phyloP scores from a whole-genome alignment of 1,139 yeast species.

The Yamadazyma taylorii region DNA sequence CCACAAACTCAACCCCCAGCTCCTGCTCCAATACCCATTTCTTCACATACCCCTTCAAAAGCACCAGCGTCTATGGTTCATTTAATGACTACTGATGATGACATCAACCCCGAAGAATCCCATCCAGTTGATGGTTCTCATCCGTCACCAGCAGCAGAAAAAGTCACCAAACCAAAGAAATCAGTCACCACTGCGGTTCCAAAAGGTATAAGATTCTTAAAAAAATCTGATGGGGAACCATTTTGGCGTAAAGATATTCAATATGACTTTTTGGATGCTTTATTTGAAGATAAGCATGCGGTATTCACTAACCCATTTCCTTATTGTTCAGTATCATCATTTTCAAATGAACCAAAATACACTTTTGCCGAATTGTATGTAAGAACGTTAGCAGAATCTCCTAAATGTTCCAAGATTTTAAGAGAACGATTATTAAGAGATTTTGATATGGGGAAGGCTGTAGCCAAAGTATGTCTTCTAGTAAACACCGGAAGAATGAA shows the following conservation, averaged over 20 bases:
- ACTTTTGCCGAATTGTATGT: constrained; percentile 87
- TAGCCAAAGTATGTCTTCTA: constrained; percentile 78
- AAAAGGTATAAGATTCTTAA: constrained; percentile 52
- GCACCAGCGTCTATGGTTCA: constrained; percentile 14
- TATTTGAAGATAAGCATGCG: constrained; percentile 62
- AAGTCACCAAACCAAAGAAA: constrained; percentile 10
- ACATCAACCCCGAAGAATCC: constrained; percentile 4
- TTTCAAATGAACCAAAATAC: constrained; percentile 47
- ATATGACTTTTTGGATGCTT: constrained; percentile 65
- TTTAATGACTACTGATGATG: constrained; percentile 14
- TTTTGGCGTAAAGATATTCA: constrained; percentile 88
- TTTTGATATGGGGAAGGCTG: constrained; percentile 63
- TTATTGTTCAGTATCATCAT: constrained; percentile 32
- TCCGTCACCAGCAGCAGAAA: constrained; percentile 3
- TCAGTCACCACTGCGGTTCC: constrained; percentile 21
- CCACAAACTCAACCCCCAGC: too few relatives aligned
- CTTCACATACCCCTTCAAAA: not conserved
- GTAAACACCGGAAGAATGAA: constrained; percentile 94
- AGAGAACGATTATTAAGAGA: constrained; percentile 73
- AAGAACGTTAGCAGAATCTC: constrained; percentile 77
- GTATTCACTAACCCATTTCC: constrained; percentile 68
- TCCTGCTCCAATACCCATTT: too few relatives aligned
- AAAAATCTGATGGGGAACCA: constrained; percentile 90
- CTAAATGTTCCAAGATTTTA: constrained; percentile 79
- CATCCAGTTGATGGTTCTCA: constrained; percentile 5